Percentiles rank a stretch among this genome's conserved stretches.
These are phyloP conservation scores for Lachancea thermotolerans DNA, from an alignment of 805 yeast genomes.

Conservation along the genomic window DNA sequence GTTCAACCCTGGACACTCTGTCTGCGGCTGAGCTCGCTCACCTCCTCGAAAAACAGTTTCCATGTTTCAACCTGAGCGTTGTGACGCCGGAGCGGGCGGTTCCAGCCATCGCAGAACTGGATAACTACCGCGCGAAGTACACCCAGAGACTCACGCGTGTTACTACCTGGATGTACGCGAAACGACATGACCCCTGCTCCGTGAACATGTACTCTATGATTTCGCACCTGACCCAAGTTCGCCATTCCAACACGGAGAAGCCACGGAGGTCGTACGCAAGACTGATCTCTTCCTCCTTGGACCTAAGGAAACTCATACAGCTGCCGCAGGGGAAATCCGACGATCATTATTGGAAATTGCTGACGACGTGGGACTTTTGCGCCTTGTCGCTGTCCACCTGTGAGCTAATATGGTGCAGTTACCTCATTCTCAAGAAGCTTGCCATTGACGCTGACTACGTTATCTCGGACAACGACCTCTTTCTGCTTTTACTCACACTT, in stretches of 20 bases:
- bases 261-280: background rate
- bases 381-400: constrained; percentile 21
- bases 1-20: background rate
- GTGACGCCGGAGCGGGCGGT: constrained; percentile 5
- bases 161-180: constrained; percentile 28
- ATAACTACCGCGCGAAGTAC: background rate
- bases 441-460: constrained; percentile 12
- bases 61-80: constrained; percentile 23
- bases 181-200: constrained; percentile 8
- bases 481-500: constrained; percentile 56
- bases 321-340: constrained; percentile 8
- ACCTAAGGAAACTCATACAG: constrained; percentile 1
- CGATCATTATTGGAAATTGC: constrained; percentile 14
- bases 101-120: background rate
- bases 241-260: background rate
- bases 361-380: constrained; percentile 27
- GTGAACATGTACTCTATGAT: constrained; percentile 27
- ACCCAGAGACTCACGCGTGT: constrained; percentile 20
- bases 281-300: constrained; percentile 2
- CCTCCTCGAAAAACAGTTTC: constrained; percentile 11
- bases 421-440: constrained; percentile 18
- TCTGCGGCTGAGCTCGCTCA: background rate
- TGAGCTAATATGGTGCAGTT: constrained; percentile 27
- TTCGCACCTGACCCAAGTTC: constrained; percentile 16
- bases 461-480: constrained; percentile 40